Percentiles rank a stretch among this genome's conserved stretches.
Conservation (phyloP, 306 rosid genomes). For the Geum urbanum region DNA sequence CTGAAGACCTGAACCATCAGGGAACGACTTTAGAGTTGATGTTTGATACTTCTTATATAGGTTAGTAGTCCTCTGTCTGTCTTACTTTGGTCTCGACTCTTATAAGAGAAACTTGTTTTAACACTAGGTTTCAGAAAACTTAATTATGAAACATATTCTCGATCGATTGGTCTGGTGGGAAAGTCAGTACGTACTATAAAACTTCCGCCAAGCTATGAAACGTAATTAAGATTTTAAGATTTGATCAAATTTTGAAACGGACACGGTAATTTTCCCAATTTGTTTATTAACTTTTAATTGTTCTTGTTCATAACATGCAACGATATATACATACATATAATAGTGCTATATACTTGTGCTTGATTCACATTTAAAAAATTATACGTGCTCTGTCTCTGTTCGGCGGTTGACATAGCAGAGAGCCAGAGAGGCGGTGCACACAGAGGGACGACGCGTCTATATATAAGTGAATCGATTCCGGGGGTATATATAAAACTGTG, state of each 20-base stretch:
- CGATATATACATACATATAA: not conserved
- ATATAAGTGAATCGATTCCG: not conserved
- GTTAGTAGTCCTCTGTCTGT: too few relatives aligned
- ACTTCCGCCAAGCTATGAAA: too few relatives aligned
- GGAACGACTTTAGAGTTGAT: too few relatives aligned
- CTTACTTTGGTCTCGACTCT: too few relatives aligned
- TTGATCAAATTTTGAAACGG: not conserved
- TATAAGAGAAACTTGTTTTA: too few relatives aligned
- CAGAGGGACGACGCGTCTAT: not conserved
- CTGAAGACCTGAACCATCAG: too few relatives aligned
- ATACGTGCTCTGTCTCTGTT: not conserved
- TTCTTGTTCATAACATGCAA: not conserved
- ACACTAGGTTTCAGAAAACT: too few relatives aligned
- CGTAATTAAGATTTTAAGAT: too few relatives aligned
- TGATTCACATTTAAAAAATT: not conserved
- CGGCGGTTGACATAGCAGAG: not conserved
- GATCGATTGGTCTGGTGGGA: too few relatives aligned
- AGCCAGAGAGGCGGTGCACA: not conserved
- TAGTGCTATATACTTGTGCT: not conserved
- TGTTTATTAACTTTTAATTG: not conserved
- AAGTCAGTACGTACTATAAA: too few relatives aligned
- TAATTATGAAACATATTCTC: too few relatives aligned
- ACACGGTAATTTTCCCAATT: not conserved
- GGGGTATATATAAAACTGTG: not conserved
- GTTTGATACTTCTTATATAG: too few relatives aligned